A percentile compares a stretch with the other conserved stretches of the same genome.
phyloP scores from a whole-genome alignment of 805 yeast species.

The Zygotorulaspora danielsina region DNA sequence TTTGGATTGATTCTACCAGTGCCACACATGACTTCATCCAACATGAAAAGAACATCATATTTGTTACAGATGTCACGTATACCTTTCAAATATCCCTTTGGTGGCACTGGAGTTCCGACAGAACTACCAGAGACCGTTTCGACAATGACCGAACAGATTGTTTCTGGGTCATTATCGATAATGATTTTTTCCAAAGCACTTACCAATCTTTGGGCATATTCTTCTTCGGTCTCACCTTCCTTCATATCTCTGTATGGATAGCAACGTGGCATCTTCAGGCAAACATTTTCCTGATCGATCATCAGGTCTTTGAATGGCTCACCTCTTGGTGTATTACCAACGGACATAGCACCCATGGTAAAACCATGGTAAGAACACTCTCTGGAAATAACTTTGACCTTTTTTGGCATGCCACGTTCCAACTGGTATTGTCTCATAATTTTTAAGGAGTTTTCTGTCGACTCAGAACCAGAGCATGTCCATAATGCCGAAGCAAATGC shows the following conservation, averaged over 20 bases:
- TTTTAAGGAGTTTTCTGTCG: constrained; percentile 62
- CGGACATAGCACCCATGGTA: constrained; percentile 44
- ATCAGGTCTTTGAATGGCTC: constrained; percentile 32
- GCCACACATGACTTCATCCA: constrained; percentile 59
- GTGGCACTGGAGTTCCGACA: constrained; percentile 43
- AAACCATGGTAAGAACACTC: constrained; percentile 47
- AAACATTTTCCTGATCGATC: constrained; percentile 25
- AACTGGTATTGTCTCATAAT: constrained; percentile 47
- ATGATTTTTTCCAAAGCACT: constrained; percentile 42
- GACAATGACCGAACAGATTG: constrained; percentile 41
- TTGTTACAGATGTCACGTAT: constrained; percentile 46
- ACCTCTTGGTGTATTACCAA: constrained; percentile 39
- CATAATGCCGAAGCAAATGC: constrained; percentile 42
- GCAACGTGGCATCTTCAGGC: constrained; percentile 32
- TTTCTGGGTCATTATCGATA: constrained; percentile 42
- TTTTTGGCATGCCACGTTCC: constrained; percentile 41
- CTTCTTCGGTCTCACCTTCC: constrained; percentile 39
- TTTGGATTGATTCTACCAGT: constrained; percentile 44
- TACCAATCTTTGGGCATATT: constrained; percentile 38
- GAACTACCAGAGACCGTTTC: constrained; percentile 49
- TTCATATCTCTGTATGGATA: constrained; percentile 36
- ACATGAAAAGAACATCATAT: constrained; percentile 46
- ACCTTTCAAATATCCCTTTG: constrained; percentile 46
- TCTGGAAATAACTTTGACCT: constrained; percentile 43
- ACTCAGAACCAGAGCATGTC: constrained; percentile 64